Percentiles rank a stretch among this genome's conserved stretches.
phyloP scores from a whole-genome alignment of 345 rosid species.

The Arabis alpina region DNA sequence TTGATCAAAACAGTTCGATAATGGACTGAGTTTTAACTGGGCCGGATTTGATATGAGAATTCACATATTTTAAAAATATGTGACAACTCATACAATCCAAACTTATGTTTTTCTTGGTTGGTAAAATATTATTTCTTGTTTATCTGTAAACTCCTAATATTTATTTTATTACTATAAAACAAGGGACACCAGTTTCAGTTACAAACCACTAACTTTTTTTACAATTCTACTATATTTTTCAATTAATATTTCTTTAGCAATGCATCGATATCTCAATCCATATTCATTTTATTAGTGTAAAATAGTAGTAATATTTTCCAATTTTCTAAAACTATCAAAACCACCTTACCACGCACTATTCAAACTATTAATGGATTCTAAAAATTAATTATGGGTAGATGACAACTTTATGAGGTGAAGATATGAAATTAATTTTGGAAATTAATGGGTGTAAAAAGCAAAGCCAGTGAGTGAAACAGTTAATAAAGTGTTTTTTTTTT shows the following conservation, averaged over 20 bases:
- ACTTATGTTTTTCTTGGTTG: neutral
- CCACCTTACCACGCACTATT: neutral
- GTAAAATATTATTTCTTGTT: neutral
- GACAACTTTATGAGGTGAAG: conserved; percentile 21
- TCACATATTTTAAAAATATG: neutral
- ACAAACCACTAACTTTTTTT: neutral
- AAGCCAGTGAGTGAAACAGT: conserved; percentile 38
- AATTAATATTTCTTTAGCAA: neutral
- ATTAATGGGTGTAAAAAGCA: conserved; percentile 15
- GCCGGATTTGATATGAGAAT: too few species aligned
- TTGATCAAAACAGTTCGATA: too few species aligned
- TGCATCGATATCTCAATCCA: neutral
- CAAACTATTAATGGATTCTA: conserved; percentile 1
- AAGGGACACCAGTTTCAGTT: neutral
- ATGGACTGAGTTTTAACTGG: too few species aligned
- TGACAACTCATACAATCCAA: neutral
- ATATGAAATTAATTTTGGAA: conserved; percentile 31
- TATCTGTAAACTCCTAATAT: neutral
- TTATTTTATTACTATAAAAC: neutral
- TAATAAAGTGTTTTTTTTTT: conserved; percentile 23
- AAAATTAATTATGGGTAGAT: conserved; percentile 9
- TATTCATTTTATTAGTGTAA: too few species aligned
- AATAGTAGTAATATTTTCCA: too few species aligned
- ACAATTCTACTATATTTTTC: neutral
- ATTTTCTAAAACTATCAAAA: neutral